phyloP scores from a whole-genome alignment of 169 alveolate genomes.

The Plasmodium vivax region DNA sequence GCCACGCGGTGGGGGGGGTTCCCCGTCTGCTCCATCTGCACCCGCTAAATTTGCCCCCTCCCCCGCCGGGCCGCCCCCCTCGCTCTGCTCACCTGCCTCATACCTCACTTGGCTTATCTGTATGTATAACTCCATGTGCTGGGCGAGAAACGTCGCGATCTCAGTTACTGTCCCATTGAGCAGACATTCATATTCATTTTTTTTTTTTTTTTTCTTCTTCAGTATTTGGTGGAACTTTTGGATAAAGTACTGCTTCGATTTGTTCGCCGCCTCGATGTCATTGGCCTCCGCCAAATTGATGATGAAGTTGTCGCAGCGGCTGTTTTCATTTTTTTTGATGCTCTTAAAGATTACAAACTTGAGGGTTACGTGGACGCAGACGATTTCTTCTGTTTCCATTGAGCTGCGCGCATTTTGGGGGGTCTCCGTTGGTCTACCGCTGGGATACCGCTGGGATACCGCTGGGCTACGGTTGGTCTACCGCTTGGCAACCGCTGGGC shows the following conservation, averaged over 20 bases:
- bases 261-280: conserved; percentile 43
- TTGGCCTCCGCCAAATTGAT: conserved; percentile 28
- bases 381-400: conserved; percentile 58
- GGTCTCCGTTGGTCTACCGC: too few relatives aligned
- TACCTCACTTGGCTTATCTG: conserved; percentile 27
- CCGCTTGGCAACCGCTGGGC: not conserved
- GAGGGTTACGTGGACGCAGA: conserved; percentile 42
- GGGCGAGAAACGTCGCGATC: conserved; percentile 36
- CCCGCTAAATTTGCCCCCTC: not conserved
- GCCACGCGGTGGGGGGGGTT: not conserved
- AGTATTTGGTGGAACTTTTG: conserved; percentile 33
- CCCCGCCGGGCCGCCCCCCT: not conserved
- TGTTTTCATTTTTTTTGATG: conserved; percentile 42
- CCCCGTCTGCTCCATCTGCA: not conserved
- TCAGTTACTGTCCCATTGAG: conserved; percentile 59
- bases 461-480: too few relatives aligned
- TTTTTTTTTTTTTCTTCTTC: conserved; percentile 24
- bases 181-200: conserved; percentile 68
- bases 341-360: conserved; percentile 48
- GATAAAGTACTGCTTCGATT: conserved; percentile 41
- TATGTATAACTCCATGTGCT: conserved; percentile 34
- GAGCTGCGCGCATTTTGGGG: conserved; percentile 10
- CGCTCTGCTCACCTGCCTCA: not conserved
- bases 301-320: conserved; percentile 33
- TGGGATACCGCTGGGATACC: too few relatives aligned